Evolutionary conservation across 768 basidiomycete species (phyloP).

Genomic region (Lactifluus pinguis): DNA sequence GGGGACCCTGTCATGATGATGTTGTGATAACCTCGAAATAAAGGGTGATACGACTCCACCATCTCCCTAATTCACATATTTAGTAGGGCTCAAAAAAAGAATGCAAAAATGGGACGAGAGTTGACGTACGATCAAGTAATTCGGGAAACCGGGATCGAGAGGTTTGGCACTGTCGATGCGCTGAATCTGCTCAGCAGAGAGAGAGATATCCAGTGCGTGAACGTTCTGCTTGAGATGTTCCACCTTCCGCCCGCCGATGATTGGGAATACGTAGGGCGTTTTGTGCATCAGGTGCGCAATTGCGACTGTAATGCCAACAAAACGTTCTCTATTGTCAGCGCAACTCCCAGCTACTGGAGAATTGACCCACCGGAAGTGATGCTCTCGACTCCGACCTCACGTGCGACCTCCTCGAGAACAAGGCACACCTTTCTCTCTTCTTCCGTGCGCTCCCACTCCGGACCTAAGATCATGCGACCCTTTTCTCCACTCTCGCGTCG

Average conservation of each 20-base stretch:
- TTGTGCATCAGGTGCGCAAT: conserved; percentile 50
- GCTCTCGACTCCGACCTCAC: conserved; percentile 38
- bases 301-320: conserved; percentile 29
- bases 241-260: conserved; percentile 44
- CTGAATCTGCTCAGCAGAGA: conserved; percentile 38
- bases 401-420: conserved; percentile 37
- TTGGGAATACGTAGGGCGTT: conserved; percentile 42
- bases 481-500: conserved; percentile 26
- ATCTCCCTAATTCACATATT: background rate
- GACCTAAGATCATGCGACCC: conserved; percentile 24
- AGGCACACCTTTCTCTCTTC: conserved; percentile 13
- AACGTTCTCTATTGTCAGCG: background rate
- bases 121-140: conserved; percentile 26
- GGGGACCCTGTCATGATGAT: background rate
- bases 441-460: conserved; percentile 13
- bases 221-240: conserved; percentile 43
- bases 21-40: background rate
- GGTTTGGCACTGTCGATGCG: conserved; percentile 35
- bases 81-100: background rate
- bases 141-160: conserved; percentile 41
- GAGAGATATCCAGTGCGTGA: conserved; percentile 39
- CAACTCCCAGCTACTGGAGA: background rate
- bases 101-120: background rate
- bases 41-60: background rate
- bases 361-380: conserved; percentile 36